A percentile compares a stretch with the other conserved stretches of the same genome.
These are phyloP conservation scores for Solanum aculeatissimum DNA, from an alignment of 305 asterid species.

Conservation along the genomic window DNA sequence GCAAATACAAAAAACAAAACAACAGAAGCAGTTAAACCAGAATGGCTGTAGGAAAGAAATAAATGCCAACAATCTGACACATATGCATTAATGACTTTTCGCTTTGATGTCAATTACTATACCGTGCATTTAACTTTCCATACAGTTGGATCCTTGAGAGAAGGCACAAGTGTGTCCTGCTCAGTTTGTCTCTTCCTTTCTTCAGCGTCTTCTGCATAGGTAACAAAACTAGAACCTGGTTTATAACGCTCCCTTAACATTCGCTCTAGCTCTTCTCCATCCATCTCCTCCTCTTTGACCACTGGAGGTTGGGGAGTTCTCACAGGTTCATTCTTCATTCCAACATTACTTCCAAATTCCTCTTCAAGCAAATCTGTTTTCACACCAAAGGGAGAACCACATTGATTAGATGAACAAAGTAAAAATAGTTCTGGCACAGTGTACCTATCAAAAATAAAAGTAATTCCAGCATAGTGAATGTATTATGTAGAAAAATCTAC, in stretches of 20 bases:
- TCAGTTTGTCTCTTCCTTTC: constrained; percentile 38
- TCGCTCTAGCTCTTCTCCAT: constrained; percentile 73
- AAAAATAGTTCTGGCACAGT: neutral
- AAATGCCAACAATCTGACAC: neutral
- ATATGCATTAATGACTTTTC: neutral
- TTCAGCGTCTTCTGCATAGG: constrained; percentile 47
- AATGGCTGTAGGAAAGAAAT: neutral
- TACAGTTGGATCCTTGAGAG: constrained; percentile 47
- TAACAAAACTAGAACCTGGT: constrained; percentile 57
- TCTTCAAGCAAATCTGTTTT: constrained; percentile 41
- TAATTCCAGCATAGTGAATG: neutral
- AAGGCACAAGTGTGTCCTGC: constrained; percentile 18
- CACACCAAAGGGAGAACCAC: neutral
- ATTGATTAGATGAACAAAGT: neutral
- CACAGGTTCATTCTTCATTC: constrained; percentile 25
- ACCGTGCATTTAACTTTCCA: constrained; percentile 99
- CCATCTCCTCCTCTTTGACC: constrained; percentile 65
- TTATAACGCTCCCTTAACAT: constrained; percentile 55
- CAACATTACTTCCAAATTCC: constrained; percentile 17
- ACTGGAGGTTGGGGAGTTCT: constrained; percentile 24
- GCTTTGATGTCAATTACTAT: neutral
- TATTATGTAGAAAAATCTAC: neutral
- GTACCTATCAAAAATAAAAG: neutral
- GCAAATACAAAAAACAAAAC: neutral
- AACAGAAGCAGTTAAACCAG: neutral